Evolutionary conservation across 768 basidiomycete genomes (phyloP), one percentile per base, ranked within the genome.

Genomic region (Mycena vitilis): DNA sequence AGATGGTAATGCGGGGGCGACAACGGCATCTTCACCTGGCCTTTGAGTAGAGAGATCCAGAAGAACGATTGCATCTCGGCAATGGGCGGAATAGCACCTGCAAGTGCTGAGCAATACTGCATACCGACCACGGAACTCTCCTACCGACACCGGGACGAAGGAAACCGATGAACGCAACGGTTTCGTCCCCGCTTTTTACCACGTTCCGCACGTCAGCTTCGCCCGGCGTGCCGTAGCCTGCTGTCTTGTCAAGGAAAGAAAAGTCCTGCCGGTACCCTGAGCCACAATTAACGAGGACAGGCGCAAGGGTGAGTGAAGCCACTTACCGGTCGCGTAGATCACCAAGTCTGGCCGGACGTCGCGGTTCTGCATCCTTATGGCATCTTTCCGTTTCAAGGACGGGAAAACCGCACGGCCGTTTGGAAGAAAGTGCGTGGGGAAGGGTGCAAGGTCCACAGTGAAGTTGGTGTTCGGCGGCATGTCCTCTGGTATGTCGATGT

Each of bases 21-120:
- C 2, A 83, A 78, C 0, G 88, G 87, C 12, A 78, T 71, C 22
- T 78, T 77, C 37, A 88, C 78, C 54, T 79, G 75, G 4, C 80
- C 79, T 68, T 83, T 82, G 42, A 88, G 75, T 7, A 87, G 71
- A 7, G 84, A 82, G 58, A 87, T 84, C 86, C 86, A 88, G 71
- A 88, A 86, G 77, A 88, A 85, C 1, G 82, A 73, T 69, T 90
- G 89, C 82, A 87, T 86, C 75, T 90, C 89, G 1, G 88, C 82
- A 56, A 90, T 86, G 4, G 87, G 85, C 2, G 86, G 87, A 63
- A 87, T 88, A 0, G 87, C 86, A 72, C 87, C 87, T 79, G 70
- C 69, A 34, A 71, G 69, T 4, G 73, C 68, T 25, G 74, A 70
- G 53, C 75, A 48, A 22, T 45, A 18, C 22, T 47, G 4, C 37